Evolutionary conservation across 345 rosid genomes (phyloP), one percentile per base, ranked within the genome.

Genomic region (Melaleuca quinquenervia): DNA sequence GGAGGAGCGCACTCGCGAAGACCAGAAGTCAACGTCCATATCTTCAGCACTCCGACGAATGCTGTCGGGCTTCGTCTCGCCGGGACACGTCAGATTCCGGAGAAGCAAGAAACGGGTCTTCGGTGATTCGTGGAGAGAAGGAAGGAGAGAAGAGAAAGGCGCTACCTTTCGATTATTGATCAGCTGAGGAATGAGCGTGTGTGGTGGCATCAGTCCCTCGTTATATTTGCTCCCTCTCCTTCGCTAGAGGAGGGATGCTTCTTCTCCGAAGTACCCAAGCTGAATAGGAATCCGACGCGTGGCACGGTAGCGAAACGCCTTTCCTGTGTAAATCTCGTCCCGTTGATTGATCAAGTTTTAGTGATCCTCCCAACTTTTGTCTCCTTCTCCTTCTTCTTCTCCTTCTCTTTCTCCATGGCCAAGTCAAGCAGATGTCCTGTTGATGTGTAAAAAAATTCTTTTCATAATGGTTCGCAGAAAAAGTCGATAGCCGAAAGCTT

Each of bases 21-120:
- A 56, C 92, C 89, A 90, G 87, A 85, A 87, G 86, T 89, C 92
- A 86, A 90, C 85, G 84, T 90, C 94, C 96, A 92, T 94, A 87
- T 70, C 50, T 76, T 60, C 70, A 82, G 85, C 49, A 87, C 85
- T 11, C 83, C 58, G 48, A 6, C 80, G 48, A 70, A 36, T 36
- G 80, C 80, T 36, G 80, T 36, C 80, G 12, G 83, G 58, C 51
- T n/a, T 1, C 56, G 36, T 14, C 84, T 82, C 22, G 32, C 55
- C 41, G 26, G 49, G 49, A 56, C 62, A 86, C 86, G 87, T 86
- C 86, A 70, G 88, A 10, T 41, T 85, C 85, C 86, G 86, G 84
- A n/a, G 36, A 44, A 48, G 32, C 41, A 51, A 60, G 26, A 6
- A 52, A 64, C 54, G 86, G 82, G 20, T 54, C 48, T 41, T 36